These are phyloP conservation scores for Phellopilus nigrolimitatus DNA, from an alignment of 1,284 basidiomycete genomes.

Conservation along the genomic window DNA sequence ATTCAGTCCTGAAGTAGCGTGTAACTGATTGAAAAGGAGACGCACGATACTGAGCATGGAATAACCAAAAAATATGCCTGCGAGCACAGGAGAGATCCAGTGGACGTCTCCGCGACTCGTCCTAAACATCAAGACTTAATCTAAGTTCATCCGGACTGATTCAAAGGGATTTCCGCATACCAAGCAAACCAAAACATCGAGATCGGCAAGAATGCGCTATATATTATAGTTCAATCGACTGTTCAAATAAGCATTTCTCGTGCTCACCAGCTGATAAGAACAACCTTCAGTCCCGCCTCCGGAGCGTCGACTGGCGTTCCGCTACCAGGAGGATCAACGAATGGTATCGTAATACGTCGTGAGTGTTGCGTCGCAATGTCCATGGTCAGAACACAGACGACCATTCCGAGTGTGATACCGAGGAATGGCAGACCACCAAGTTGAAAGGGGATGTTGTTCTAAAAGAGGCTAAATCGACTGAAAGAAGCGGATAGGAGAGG, in stretches of 20 bases:
- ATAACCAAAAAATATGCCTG: slow-evolving; percentile 28
- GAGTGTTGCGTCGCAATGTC: slow-evolving; percentile 12
- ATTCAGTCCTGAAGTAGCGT: neutral
- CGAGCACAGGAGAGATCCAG: slow-evolving; percentile 28
- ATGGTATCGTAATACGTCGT: slow-evolving; percentile 21
- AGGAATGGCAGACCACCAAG: slow-evolving; percentile 25
- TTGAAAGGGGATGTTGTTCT: slow-evolving; percentile 25
- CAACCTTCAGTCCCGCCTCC: slow-evolving; percentile 23
- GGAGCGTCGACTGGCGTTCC: slow-evolving; percentile 10
- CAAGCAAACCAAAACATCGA: slow-evolving; percentile 31
- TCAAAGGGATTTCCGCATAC: slow-evolving; percentile 17
- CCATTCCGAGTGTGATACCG: slow-evolving; percentile 23
- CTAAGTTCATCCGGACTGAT: neutral
- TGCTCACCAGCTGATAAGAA: slow-evolving; percentile 21
- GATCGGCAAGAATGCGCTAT: slow-evolving; percentile 22
- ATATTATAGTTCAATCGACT: too few relatives aligned
- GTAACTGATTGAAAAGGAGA: neutral
- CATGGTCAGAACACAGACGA: slow-evolving; percentile 17
- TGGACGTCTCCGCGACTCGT: slow-evolving; percentile 26
- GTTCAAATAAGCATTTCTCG: too few relatives aligned
- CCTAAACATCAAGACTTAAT: slow-evolving; percentile 20
- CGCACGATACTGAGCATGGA: slow-evolving; percentile 24
- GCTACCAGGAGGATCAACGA: slow-evolving; percentile 20
- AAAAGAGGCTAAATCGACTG: slow-evolving; percentile 1
- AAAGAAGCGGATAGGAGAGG: neutral